Base-by-base conservation (phyloP, 495 filamentous ascomycete species). In the Penicillium dipodomyicola region DNA sequence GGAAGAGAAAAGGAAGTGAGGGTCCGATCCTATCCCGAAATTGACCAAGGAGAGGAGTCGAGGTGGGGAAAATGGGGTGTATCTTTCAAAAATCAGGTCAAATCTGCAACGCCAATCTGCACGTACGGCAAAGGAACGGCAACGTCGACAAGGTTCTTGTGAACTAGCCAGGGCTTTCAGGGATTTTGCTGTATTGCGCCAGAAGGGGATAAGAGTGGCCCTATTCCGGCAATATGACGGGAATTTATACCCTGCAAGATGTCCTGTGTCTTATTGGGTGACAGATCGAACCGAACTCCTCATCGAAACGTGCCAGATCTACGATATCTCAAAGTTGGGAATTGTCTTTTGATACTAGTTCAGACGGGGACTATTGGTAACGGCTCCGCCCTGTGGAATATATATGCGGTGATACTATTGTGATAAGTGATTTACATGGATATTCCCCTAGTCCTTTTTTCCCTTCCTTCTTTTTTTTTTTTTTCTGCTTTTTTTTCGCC, bases 261-360 rank as follows among this genome's bases (percentile, higher is more conserved):
- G 7, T 41, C n/a, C 32, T 33, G 15, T 25, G 5, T 15, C 14
- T 29, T 17, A 22, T 27, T 32, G 29, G n/a, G 17, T n/a, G 14
- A n/a, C 15, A 17, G 44, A 57, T 39, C 19, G 32, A 51, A 43
- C 58, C 60, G 63, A 68, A 63, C 65, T 61, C 53, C 60, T 62
- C 63, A 68, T 68, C 65, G 65, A 52, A 48, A 42, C 48, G 17
- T 52, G 57, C 57, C 52, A 65, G 65, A 68, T 68, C 65, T 65
- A 33, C 39, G 52, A 51, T 51, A 40, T 23, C 12, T 19, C 23
- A 22, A 54, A 52, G 35, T 56, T 51, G 53, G 30, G 19, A 23
- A 35, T 52, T 33, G 42, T 52, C 12, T 37, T 51, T 51, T 37
- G 46, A 22, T 54, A 48, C 33, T 57, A 30, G 56, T 25, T 44